Percentiles rank a stretch among this genome's conserved stretches.
These are phyloP conservation scores for Neurospora sp. DNA, from an alignment of 495 filamentous ascomycete genomes.

Conservation along the genomic window DNA sequence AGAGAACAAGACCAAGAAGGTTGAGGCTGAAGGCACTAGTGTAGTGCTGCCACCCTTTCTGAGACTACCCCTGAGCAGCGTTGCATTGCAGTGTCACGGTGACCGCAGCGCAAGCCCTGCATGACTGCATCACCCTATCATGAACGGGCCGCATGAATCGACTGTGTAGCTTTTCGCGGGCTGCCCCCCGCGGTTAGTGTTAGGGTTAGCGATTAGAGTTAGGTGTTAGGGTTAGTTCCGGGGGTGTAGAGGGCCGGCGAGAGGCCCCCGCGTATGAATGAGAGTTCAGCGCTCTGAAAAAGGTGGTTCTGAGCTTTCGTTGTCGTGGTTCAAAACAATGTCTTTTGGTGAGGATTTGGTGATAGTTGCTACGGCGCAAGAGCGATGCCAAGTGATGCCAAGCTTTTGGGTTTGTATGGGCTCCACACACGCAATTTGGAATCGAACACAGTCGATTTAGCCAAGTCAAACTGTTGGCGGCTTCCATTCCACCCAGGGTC, in stretches of 20 bases:
- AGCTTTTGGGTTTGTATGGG: not conserved
- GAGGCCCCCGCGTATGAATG: not conserved
- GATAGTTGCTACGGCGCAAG: not conserved
- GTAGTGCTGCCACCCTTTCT: not conserved
- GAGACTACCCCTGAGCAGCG: not conserved
- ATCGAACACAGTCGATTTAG: too few relatives aligned
- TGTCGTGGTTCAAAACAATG: not conserved
- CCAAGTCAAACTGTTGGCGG: not conserved
- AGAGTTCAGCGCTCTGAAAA: not conserved
- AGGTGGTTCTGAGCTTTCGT: not conserved
- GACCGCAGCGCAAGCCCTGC: not conserved
- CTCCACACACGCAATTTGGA: too few relatives aligned
- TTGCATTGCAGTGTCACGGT: not conserved
- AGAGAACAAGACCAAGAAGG: conserved; percentile 86
- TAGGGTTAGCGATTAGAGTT: not conserved
- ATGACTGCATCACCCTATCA: not conserved
- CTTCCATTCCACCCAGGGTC: not conserved
- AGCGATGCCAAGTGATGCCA: not conserved
- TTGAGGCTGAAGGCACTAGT: conserved; percentile 70
- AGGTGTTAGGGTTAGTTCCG: not conserved
- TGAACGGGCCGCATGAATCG: too few relatives aligned
- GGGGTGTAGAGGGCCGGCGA: not conserved
- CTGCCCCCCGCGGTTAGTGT: not conserved
- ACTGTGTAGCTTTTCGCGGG: too few relatives aligned
- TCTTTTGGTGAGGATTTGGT: not conserved